Conservation (phyloP, 495 filamentous ascomycete species). For the Podospora didyma region DNA sequence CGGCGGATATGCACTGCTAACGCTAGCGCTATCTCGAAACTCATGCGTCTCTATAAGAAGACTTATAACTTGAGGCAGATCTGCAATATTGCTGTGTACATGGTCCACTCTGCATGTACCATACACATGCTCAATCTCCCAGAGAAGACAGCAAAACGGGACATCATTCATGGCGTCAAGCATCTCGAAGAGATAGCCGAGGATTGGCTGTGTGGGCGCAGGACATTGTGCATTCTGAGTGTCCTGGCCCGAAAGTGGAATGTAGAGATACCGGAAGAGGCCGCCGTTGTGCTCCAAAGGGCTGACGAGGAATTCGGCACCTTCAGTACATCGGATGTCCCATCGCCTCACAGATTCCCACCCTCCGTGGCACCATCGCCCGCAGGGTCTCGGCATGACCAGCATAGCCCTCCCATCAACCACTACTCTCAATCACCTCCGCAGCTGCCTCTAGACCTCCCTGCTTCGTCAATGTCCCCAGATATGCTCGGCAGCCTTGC, state of each 20-base stretch:
- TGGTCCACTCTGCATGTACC: constrained; percentile 87
- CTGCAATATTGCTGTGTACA: constrained; percentile 93
- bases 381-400: constrained; percentile 18
- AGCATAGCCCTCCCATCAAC: constrained; percentile 23
- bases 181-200: constrained; percentile 95
- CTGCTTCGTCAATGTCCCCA: constrained; percentile 18
- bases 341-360: constrained; percentile 38
- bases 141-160: constrained; percentile 80
- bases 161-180: constrained; percentile 85
- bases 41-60: constrained; percentile 89
- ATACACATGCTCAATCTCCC: constrained; percentile 92
- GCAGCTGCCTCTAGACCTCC: constrained; percentile 17
- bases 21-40: constrained; percentile 81
- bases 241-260: constrained; percentile 86
- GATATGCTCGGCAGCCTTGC: constrained; percentile 21
- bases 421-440: constrained; percentile 23
- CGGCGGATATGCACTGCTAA: constrained; percentile 87
- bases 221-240: constrained; percentile 80
- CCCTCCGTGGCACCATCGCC: constrained; percentile 22
- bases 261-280: constrained; percentile 81
- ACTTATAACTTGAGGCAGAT: constrained; percentile 88
- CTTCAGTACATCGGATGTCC: constrained; percentile 54
- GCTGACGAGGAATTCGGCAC: constrained; percentile 52
- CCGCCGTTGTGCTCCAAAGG: constrained; percentile 64
- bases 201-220: constrained; percentile 84